Evolutionary conservation across 2,329 filamentous ascomycete species (phyloP), one percentile per base, ranked within the genome.

Genomic region (Cercospora sojina): DNA sequence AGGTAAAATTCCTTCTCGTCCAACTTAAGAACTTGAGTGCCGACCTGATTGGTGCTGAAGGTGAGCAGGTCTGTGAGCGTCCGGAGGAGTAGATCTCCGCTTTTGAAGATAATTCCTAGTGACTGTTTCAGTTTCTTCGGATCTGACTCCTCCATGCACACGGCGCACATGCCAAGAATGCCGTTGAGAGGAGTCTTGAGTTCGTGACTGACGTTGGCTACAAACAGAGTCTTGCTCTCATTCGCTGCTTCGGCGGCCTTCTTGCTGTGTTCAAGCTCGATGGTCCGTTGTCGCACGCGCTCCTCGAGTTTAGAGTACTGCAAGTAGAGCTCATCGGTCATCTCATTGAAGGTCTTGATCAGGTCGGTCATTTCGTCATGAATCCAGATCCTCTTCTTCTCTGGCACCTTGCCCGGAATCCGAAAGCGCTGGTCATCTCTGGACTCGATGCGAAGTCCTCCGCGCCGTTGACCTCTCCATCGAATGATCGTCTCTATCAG

Each of bases 171-270:
- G 67, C 95, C 95, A 74, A 99, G 84, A 58, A 98, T 97, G 10
- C 94, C 95, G 75, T 98, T 98, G 64, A 98, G 84, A 0, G 95
- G 95, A 1, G 95, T 99, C 76, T 97, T 96, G 35, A 99, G 84
- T 78, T 98, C 88, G 71, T 90, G 88, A 20, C 55, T 63, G n/a
- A 72, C 64, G n/a, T 72, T 72, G 0, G 70, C 70, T 1, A 72
- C 68, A 59, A 72, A 72, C 1, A 72, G 16, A 1, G 70, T 72
- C 59, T 99, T 99, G 83, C 92, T 96, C 79, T 97, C 91, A 73
- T 97, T 97, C 2, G 93, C 93, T n/a, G 91, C 91, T 78, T 97
- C 93, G 0, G 93, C 93, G 1, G 92, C 92, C 80, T 92, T 92
- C 77, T 97, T 97, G 80, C 90, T 96, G 68, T 92, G 87, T 75